Conservation (phyloP, 1,284 basidiomycete species). For the Marasmius oreades region DNA sequence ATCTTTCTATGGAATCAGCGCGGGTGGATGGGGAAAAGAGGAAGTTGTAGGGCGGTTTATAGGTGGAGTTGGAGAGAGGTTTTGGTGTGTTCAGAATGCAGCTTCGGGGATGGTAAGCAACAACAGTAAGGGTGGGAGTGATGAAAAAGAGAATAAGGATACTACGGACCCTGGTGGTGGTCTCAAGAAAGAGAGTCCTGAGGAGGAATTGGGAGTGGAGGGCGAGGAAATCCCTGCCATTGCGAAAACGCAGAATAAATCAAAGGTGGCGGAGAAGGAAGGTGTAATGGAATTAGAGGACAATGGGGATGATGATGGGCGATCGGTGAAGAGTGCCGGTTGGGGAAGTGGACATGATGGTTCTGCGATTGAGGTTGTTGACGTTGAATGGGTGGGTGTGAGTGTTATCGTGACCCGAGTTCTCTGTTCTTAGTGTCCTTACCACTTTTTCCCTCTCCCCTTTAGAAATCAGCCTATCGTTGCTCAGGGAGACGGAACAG, state of each 20-base stretch:
- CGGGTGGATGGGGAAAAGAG: constrained; percentile 27
- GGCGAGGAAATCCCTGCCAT: constrained; percentile 12
- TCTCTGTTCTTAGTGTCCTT: constrained; percentile 7
- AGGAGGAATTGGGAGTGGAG: constrained; percentile 9
- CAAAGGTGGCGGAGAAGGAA: constrained; percentile 19
- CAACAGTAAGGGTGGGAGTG: constrained; percentile 1
- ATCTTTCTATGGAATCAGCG: constrained; percentile 13
- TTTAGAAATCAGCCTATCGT: constrained; percentile 38
- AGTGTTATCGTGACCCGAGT: constrained; percentile 22
- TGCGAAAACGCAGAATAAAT: no score
- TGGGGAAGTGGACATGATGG: constrained; percentile 78
- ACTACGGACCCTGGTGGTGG: constrained; percentile 14
- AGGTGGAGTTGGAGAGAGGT: constrained; percentile 45
- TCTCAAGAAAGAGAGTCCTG: constrained; percentile 17
- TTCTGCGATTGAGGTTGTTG: constrained; percentile 66
- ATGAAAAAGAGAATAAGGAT: constrained; percentile 10
- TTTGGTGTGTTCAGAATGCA: constrained; percentile 18
- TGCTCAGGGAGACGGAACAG: constrained; percentile 58
- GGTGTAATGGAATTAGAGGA: constrained; percentile 26
- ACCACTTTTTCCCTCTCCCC: constrained; percentile 31
- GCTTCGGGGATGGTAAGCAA: not conserved
- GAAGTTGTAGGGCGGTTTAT: constrained; percentile 49
- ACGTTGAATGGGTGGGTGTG: constrained; percentile 60
- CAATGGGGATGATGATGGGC: constrained; percentile 45
- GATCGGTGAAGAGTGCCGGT: constrained; percentile 57